A percentile compares a stretch with the other conserved stretches of the same genome.
Evolutionary conservation across 306 rosid species (phyloP).

Genomic region (Begonia loranthoides): DNA sequence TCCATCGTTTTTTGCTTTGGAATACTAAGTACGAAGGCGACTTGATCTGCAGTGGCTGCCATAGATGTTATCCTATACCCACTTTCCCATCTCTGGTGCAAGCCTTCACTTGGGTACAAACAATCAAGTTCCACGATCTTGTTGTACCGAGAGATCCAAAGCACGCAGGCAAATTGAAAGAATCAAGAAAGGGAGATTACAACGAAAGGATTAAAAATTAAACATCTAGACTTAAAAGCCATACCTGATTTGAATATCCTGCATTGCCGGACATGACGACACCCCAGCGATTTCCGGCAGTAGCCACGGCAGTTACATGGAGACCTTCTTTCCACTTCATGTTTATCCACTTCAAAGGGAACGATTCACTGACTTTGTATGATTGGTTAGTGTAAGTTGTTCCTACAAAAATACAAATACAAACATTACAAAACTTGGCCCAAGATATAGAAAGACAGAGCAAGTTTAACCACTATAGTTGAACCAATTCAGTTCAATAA

Average conservation of each 20-base stretch:
- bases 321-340: constrained; percentile 97
- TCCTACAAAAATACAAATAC: constrained; percentile 24
- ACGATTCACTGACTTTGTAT: constrained; percentile 83
- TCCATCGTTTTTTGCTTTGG: constrained; percentile 81
- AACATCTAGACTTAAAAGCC: neutral
- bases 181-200: neutral
- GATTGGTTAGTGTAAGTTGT: constrained; percentile 87
- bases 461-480: too few relatives aligned
- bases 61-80: constrained; percentile 81
- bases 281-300: constrained; percentile 94
- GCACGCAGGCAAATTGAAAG: too few relatives aligned
- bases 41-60: constrained; percentile 93
- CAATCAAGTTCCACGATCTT: constrained; percentile 93
- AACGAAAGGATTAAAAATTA: neutral
- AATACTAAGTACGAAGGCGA: constrained; percentile 82
- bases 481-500: too few relatives aligned
- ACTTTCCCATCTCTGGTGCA: constrained; percentile 78
- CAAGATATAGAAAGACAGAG: too few relatives aligned
- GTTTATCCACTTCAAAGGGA: constrained; percentile 90
- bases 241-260: constrained; percentile 84
- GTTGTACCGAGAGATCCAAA: constrained; percentile 9
- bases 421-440: too few relatives aligned
- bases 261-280: constrained; percentile 95
- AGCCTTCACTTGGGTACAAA: constrained; percentile 91
- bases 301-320: constrained; percentile 90